Conservation (phyloP, 2,329 filamentous ascomycete genomes). For the Diaporthe ampelina region DNA sequence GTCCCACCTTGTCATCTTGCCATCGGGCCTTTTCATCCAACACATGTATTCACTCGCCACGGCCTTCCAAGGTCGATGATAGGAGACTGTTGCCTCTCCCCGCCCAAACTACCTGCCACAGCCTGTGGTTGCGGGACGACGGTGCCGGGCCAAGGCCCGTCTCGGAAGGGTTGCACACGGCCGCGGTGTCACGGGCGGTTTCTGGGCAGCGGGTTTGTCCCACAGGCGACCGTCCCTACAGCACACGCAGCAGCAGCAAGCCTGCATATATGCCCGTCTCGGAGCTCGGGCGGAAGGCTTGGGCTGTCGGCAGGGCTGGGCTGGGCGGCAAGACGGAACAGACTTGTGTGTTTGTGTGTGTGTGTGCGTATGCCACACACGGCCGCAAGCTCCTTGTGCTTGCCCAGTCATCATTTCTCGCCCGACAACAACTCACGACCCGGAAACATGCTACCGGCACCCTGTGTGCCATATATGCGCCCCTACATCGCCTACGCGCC, state of each 20-base stretch:
- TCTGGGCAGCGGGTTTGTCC: not conserved
- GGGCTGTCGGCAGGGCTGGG: not conserved
- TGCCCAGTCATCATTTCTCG: not conserved
- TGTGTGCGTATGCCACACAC: not conserved
- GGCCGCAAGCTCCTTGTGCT: not conserved
- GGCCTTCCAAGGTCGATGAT: not conserved
- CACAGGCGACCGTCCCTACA: not conserved
- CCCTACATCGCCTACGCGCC: slow-evolving; percentile 21
- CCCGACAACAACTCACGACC: not conserved
- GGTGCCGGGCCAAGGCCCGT: not conserved
- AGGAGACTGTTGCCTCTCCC: no score
- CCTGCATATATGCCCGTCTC: not conserved
- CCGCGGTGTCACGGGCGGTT: not conserved
- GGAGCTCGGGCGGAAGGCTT: not conserved
- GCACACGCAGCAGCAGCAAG: not conserved
- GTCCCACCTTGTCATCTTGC: not conserved
- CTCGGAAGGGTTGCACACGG: not conserved
- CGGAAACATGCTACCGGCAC: slow-evolving; percentile 2
- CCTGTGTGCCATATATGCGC: no score
- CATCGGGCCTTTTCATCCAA: not conserved
- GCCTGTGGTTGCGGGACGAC: not conserved
- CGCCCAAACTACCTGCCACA: no score
- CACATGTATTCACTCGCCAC: not conserved
- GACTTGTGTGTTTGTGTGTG: not conserved
- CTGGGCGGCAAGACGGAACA: not conserved